Conservation (phyloP, 441 rosid genomes). For the Populus trichocarpa region DNA sequence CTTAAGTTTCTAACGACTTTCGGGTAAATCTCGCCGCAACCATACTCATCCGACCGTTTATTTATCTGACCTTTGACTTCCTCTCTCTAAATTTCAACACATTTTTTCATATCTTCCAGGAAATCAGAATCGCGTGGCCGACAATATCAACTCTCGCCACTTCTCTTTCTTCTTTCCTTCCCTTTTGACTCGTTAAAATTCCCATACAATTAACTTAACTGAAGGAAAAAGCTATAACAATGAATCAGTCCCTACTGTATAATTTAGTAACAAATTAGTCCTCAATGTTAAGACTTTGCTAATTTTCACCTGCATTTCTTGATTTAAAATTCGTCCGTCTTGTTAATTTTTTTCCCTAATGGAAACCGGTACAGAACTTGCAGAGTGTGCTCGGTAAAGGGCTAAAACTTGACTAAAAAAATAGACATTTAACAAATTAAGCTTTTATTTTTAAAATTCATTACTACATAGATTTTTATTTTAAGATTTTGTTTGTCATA, state of each 20-base stretch:
- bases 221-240: neutral
- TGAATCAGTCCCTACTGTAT: neutral
- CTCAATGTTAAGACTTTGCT: neutral
- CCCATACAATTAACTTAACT: neutral
- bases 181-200: neutral
- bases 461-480: neutral
- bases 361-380: neutral
- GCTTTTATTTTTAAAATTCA: neutral
- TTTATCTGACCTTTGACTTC: slow-evolving; percentile 19
- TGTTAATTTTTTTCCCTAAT: neutral
- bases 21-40: slow-evolving; percentile 2
- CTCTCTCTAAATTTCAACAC: neutral
- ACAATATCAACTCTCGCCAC: neutral
- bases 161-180: neutral
- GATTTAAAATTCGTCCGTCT: neutral
- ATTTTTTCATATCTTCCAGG: neutral
- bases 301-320: neutral
- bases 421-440: neutral
- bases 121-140: slow-evolving; percentile 16
- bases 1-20: neutral
- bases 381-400: neutral
- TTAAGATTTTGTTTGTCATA: neutral
- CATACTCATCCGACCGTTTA: slow-evolving; percentile 14
- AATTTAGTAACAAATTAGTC: neutral
- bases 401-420: neutral